Conservation (phyloP, 768 basidiomycete genomes). For the Pleurotus cornucopiae region DNA sequence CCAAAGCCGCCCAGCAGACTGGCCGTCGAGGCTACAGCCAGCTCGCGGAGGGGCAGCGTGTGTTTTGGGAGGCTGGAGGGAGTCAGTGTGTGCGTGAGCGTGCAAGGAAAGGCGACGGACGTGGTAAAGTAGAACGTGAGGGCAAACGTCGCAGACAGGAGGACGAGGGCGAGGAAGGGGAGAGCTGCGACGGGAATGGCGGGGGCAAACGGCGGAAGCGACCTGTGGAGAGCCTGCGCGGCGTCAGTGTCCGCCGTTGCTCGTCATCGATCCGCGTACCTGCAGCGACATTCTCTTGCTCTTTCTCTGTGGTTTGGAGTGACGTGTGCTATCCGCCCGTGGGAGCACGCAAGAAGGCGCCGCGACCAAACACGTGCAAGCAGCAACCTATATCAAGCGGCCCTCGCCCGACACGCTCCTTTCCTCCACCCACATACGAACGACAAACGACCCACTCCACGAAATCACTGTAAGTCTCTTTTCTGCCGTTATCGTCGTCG, state of each 20-base stretch:
- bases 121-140: slow-evolving; percentile 91
- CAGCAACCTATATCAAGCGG: slow-evolving; percentile 41
- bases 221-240: slow-evolving; percentile 53
- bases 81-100: slow-evolving; percentile 7
- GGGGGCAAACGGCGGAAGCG: slow-evolving; percentile 70
- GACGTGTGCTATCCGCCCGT: neutral
- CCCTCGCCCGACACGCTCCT: slow-evolving; percentile 15
- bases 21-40: slow-evolving; percentile 65
- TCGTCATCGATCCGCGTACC: too few relatives aligned
- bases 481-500: neutral
- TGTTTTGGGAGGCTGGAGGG: slow-evolving; percentile 69
- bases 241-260: neutral
- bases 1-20: slow-evolving; percentile 85
- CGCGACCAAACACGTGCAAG: slow-evolving; percentile 61
- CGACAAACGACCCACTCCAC: slow-evolving; percentile 3
- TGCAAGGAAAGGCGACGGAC: slow-evolving; percentile 34
- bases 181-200: slow-evolving; percentile 62
- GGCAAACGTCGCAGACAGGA: slow-evolving; percentile 73
- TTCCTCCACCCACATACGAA: slow-evolving; percentile 14
- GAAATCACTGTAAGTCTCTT: neutral
- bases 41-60: slow-evolving; percentile 58
- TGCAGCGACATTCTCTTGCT: too few relatives aligned
- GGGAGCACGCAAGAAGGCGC: slow-evolving; percentile 24
- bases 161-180: slow-evolving; percentile 70
- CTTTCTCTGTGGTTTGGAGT: slow-evolving; percentile 2